These are phyloP conservation scores for Alternaria viburni DNA, from an alignment of 2,329 filamentous ascomycete genomes.

Conservation along the genomic window DNA sequence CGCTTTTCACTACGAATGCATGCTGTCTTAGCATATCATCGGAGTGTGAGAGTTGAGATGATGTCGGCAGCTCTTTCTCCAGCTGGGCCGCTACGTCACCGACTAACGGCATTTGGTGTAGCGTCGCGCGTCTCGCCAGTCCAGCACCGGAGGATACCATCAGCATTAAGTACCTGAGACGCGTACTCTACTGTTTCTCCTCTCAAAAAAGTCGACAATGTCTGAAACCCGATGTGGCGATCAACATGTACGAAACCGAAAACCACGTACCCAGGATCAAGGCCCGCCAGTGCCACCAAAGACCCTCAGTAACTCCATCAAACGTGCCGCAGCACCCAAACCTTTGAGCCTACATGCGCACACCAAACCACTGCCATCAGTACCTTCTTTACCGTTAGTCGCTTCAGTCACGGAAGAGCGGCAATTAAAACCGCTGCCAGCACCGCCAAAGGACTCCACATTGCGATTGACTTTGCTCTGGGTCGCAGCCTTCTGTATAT, in stretches of 20 bases:
- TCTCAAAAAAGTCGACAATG: not conserved
- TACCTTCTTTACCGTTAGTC: not conserved
- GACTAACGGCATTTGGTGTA: not conserved
- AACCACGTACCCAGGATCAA: not conserved
- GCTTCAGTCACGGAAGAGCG: fast-evolving
- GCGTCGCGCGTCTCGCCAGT: not conserved
- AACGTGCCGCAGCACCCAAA: not conserved
- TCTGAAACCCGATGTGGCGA: too few species aligned
- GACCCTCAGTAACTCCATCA: not conserved
- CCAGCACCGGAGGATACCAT: not conserved
- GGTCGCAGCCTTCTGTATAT: not conserved
- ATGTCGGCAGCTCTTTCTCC: not conserved
- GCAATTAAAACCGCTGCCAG: not conserved
- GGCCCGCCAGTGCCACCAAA: not conserved
- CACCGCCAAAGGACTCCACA: not conserved
- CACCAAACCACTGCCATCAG: slow-evolving; percentile 2
- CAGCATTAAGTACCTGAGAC: not conserved
- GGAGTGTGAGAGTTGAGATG: not conserved
- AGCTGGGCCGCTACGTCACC: not conserved
- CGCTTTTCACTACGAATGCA: too few species aligned
- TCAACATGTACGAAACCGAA: not conserved
- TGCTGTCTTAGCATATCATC: not conserved
- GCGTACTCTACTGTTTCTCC: too few species aligned
- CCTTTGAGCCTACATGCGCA: not conserved
- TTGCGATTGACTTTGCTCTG: not conserved